Evolutionary conservation across 345 rosid species (phyloP), one percentile per base, ranked within the genome.

Genomic region (Isatis tinctoria): DNA sequence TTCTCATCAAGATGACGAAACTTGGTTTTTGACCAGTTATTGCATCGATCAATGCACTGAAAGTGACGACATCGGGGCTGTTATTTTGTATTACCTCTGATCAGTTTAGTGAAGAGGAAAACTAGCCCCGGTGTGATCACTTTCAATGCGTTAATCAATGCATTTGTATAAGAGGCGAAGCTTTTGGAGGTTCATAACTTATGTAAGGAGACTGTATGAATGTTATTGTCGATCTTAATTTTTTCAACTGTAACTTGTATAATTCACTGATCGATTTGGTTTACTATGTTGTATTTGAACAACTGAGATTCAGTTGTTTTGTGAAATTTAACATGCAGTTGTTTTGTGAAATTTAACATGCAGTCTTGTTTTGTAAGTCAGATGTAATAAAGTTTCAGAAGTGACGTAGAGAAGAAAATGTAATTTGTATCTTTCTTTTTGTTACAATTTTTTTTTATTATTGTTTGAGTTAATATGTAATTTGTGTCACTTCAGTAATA

Each of bases 41-140:
- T 70, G 75, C 75, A 48, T 60, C 67, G 67, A 71, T 60, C 75
- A 71, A 60, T 71, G 49, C 75, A 71, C 39, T 71, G 75, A 71
- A 71, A 71, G 67, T 71, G 67, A 71, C 75, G 48, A 71, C 67
- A 16, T 60, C 67, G 17, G 67, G 39, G 48, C 6, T 70, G 3
- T 0, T 20, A 2, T 18, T 53, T 10, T 24, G 10, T 4, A 26
- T n/a, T 62, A 6, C 22, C 45, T 20, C 27, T 61, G 49, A 61
- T 24, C 49, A 4, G 24, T 61, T 7, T 16, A 18, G 26, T n/a
- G 4, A 43, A 63, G 24, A 27, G 20, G 22, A 43, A n/a, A 41
- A n/a, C 7, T 44, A 70, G 6, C 60, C 13, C 35, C 30, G 67
- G 18, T 71, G 16, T 60, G 26, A 35, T 48, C 67, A 60, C 40